Evolutionary conservation across 306 rosid genomes (phyloP).

Genomic region (barrel medic (Medicago truncatula)): MtrunA17r5.0-ANR NC_053046.1:44625001-44625500

Average conservation of each 20-base stretch:
- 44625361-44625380: neutral
- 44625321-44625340: neutral
- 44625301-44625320: neutral
- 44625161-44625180: neutral
- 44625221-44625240: neutral
- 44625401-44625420: slow-evolving; percentile 22
- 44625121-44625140: neutral
- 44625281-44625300: slow-evolving; percentile 19
- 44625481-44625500: slow-evolving; percentile 16
- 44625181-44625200: neutral
- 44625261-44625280: neutral
- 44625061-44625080: neutral
- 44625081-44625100: neutral
- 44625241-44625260: neutral
- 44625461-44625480: slow-evolving; percentile 1
- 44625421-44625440: slow-evolving; percentile 21
- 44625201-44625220: neutral
- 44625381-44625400: neutral
- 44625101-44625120: neutral
- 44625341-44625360: slow-evolving; percentile 4
- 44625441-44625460: neutral
- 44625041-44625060: neutral
- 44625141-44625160: neutral
- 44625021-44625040: neutral
- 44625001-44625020: slow-evolving; percentile 4